Evolutionary conservation across 2,329 filamentous ascomycete species (phyloP).

Genomic region (Neoascochyta sp.): DNA sequence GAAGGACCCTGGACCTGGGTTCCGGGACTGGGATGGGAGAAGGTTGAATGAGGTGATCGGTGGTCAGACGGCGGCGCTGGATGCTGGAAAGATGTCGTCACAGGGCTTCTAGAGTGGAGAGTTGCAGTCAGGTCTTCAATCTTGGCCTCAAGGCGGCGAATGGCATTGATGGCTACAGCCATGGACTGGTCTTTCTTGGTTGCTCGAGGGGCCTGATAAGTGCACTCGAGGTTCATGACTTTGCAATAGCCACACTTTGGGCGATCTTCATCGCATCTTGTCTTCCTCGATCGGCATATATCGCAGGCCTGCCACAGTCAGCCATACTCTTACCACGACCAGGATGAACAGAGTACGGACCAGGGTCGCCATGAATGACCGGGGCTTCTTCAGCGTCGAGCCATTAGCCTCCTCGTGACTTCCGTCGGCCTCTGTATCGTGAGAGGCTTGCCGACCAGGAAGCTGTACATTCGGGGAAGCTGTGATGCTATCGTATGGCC

Average conservation of each 20-base stretch:
- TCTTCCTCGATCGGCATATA: constrained; percentile 52
- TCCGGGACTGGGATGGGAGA: constrained; percentile 31
- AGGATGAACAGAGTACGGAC: too few species aligned
- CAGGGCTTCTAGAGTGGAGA: constrained; percentile 21
- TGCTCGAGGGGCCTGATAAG: constrained; percentile 52
- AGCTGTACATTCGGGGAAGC: constrained; percentile 17
- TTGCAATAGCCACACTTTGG: constrained; percentile 52
- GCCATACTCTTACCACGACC: too few species aligned
- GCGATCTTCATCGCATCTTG: constrained; percentile 53
- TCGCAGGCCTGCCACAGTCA: constrained; percentile 48
- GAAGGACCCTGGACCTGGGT: constrained; percentile 9
- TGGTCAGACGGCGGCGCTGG: constrained; percentile 13
- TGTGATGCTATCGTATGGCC: constrained; percentile 21
- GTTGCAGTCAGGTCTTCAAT: constrained; percentile 47
- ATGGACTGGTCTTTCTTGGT: constrained; percentile 56
- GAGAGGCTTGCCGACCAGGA: constrained; percentile 13
- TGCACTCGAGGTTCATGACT: constrained; percentile 48
- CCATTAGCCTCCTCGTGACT: constrained; percentile 23
- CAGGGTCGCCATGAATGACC: constrained; percentile 38
- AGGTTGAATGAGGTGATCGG: constrained; percentile 23
- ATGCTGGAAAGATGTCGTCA: constrained; percentile 8
- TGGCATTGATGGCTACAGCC: constrained; percentile 53
- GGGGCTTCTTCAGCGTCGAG: constrained; percentile 31
- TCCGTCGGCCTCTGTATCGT: constrained; percentile 20
- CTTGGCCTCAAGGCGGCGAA: constrained; percentile 52